Evolutionary conservation across 176 grass and related monocot species (phyloP), one percentile per base, ranked within the genome.

Genomic region (Cymbopogon citratus): DNA sequence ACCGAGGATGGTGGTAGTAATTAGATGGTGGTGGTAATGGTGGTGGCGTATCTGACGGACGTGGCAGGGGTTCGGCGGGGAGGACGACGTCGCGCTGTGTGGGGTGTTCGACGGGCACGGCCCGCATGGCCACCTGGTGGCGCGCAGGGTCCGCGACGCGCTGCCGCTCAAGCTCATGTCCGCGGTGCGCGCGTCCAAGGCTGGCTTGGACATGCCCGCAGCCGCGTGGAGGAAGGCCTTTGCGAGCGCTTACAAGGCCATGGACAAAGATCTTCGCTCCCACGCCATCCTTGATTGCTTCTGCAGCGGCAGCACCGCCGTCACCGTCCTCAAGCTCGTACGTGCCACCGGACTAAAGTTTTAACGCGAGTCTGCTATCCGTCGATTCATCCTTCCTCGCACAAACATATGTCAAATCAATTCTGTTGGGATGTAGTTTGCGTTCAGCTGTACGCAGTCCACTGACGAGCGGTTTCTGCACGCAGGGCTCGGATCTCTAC

Each of bases 41-140:
- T 52, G 67, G 5, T 77, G 45, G n/a, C 2, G 65, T 62, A 24
- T 27, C 33, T 77, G 12, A 39, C 82, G 46, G 46, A 11, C 48
- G 29, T 82, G 46, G 27, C 86, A 90, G 83, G 88, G 88, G 31
- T 84, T 86, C 86, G 93, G 87, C 76, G 89, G 82, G 12, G 89
- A 85, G 48, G 88, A 94, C 9, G 88, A 90, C 76, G 83, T 69
- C 70, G 89, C 95, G 77, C 83, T 99, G 29, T 99, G 97, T 63
- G 97, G 97, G 36, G 93, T 99, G 67, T 99, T 91, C 85, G 97
- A 99, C 87, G 97, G 97, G 9, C 97, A 99, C 70, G 97, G 97
- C 12, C 97, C 97, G 60, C 85, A 93, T 24, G 97, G 93, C 10
- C 97, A 95, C 82, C 74, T 95, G 41, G 97, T 99, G 83, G 91